phyloP scores from a whole-genome alignment of 208 protist species.

The Tetramitus jugosus region DNA sequence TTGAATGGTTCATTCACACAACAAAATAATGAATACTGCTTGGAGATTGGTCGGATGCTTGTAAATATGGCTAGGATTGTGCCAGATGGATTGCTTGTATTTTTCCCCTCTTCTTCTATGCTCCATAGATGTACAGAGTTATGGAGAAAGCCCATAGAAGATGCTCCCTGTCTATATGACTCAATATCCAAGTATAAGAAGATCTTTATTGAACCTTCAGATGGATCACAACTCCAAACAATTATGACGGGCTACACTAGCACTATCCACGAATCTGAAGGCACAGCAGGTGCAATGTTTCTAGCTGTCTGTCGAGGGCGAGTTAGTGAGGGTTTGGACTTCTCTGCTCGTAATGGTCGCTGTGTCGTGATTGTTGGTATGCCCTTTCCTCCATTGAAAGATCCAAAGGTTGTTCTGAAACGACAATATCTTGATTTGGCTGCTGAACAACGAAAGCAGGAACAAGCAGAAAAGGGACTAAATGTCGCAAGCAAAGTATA shows the following conservation, averaged over 20 bases:
- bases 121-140: constrained; percentile 29
- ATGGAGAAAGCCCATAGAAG: constrained; percentile 9
- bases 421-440: constrained; percentile 45
- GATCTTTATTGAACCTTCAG: constrained; percentile 30
- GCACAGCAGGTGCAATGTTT: constrained; percentile 66
- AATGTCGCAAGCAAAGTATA: no score
- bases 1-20: constrained; percentile 71
- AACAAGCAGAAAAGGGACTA: constrained; percentile 17
- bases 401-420: constrained; percentile 53
- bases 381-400: constrained; percentile 59
- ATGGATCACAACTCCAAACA: neutral
- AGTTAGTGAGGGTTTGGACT: constrained; percentile 87
- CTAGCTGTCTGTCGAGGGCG: constrained; percentile 89
- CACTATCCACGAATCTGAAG: constrained; percentile 10
- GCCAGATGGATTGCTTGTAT: constrained; percentile 89
- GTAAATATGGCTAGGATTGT: constrained; percentile 72
- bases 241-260: constrained; percentile 18
- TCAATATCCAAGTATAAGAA: constrained; percentile 18
- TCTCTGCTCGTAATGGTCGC: constrained; percentile 77
- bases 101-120: constrained; percentile 79
- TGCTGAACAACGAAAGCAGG: neutral
- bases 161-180: constrained; percentile 22
- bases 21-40: constrained; percentile 61
- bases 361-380: constrained; percentile 84
- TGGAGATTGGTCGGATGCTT: constrained; percentile 62